Percentiles rank a stretch among this genome's conserved stretches.
These are phyloP conservation scores for Exsudoporus frostii DNA, from an alignment of 768 basidiomycete genomes.

Conservation along the genomic window DNA sequence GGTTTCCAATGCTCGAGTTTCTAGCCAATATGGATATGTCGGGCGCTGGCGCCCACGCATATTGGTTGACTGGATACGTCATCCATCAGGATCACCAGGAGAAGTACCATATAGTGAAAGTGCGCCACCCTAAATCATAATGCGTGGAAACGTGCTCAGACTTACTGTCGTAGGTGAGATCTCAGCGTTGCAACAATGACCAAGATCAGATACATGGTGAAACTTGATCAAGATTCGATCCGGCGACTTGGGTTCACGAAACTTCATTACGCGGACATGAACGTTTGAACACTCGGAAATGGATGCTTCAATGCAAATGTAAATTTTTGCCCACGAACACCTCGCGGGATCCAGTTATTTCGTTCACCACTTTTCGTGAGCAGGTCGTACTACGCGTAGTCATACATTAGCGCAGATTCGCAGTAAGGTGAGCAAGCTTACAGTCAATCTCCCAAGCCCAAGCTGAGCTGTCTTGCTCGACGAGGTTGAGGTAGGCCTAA, in stretches of 20 bases:
- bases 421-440: constrained; percentile 34
- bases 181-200: neutral
- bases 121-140: neutral
- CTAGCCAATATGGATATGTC: neutral
- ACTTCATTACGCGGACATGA: neutral
- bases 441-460: constrained; percentile 82
- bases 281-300: neutral
- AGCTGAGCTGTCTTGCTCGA: constrained; percentile 64
- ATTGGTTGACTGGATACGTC: neutral
- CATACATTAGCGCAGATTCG: neutral
- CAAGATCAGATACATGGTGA: neutral
- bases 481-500: constrained; percentile 65
- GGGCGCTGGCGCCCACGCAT: neutral
- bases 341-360: neutral
- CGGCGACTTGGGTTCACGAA: neutral
- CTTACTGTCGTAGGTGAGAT: neutral
- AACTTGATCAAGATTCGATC: neutral
- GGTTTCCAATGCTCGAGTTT: neutral
- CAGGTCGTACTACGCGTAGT: constrained; percentile 40
- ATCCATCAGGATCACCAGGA: neutral
- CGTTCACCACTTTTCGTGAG: constrained; percentile 51
- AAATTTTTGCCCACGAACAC: neutral
- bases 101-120: neutral
- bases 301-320: neutral
- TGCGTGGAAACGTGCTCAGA: neutral